Conservation (phyloP, 2,329 filamentous ascomycete species). For the Cladobotryum protrusum region DNA sequence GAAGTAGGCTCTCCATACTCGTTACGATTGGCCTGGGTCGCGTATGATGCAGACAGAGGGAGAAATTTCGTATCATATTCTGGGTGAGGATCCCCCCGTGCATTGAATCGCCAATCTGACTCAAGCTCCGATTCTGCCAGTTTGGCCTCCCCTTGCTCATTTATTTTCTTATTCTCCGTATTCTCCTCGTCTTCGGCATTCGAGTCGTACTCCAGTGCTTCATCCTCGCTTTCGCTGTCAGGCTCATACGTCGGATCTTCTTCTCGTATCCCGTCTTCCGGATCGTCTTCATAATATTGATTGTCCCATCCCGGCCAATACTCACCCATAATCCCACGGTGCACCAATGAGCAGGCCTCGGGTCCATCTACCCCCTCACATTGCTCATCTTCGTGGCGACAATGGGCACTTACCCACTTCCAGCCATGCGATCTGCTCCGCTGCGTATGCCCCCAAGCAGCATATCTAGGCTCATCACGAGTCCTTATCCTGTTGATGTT, state of each 20-base stretch:
- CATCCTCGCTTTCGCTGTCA: constrained; percentile 1
- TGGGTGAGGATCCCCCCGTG: not conserved
- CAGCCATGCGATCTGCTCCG: no score
- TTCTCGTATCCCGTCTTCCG: not conserved
- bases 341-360: constrained; percentile 9
- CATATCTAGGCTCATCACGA: constrained; percentile 15
- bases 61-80: constrained; percentile 2
- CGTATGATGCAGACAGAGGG: constrained; percentile 9
- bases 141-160: not conserved
- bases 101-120: not conserved
- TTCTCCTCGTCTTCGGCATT: not conserved
- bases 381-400: not conserved
- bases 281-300: constrained; percentile 1
- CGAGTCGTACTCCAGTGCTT: constrained; percentile 6
- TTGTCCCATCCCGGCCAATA: not conserved
- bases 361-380: constrained; percentile 2
- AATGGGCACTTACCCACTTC: not conserved
- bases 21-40: not conserved
- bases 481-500: constrained; percentile 21
- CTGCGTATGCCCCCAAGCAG: constrained; percentile 11
- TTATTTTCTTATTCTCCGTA: not conserved
- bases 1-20: no score
- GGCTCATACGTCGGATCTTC: constrained; percentile 2
- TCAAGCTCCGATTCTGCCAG: not conserved
- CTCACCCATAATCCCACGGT: constrained; percentile 1